These are phyloP conservation scores for Leishmania braziliensis DNA, from an alignment of 208 protist genomes.

Conservation along the genomic window DNA sequence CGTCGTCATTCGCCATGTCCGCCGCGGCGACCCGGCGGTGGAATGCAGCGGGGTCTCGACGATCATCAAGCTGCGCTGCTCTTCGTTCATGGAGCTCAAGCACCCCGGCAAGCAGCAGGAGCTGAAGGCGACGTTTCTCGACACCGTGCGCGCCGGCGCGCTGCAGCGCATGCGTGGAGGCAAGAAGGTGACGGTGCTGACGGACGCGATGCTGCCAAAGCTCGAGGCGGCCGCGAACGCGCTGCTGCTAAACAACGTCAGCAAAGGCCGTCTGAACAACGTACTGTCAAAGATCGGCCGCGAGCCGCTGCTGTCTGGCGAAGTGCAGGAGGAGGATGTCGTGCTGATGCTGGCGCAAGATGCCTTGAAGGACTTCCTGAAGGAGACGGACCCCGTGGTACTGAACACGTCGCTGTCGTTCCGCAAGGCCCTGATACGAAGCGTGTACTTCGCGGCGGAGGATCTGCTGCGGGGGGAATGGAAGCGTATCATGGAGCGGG, in stretches of 20 bases:
- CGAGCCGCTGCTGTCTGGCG: conserved; percentile 67
- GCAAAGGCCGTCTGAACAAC: conserved; percentile 81
- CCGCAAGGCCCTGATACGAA: conserved; percentile 75
- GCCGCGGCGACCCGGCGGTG: conserved; percentile 64
- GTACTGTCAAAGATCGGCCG: conserved; percentile 84
- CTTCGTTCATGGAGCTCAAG: conserved; percentile 89
- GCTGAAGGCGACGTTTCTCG: conserved; percentile 86
- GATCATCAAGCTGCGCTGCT: conserved; percentile 89
- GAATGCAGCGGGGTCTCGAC: conserved; percentile 79
- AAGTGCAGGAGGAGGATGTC: conserved; percentile 61
- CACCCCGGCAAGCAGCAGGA: conserved; percentile 92
- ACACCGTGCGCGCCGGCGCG: conserved; percentile 79
- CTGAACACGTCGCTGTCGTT: conserved; percentile 83
- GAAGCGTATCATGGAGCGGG: conserved; percentile 46
- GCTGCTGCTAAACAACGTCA: conserved; percentile 85
- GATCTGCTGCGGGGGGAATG: conserved; percentile 73
- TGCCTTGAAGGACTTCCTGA: conserved; percentile 90
- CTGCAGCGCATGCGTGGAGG: conserved; percentile 55
- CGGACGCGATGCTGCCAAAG: conserved; percentile 80
- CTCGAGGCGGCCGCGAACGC: conserved; percentile 82
- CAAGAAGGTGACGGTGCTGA: conserved; percentile 65
- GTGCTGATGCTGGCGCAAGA: conserved; percentile 83
- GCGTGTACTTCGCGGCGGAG: conserved; percentile 74
- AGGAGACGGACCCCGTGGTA: conserved; percentile 74
- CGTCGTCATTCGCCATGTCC: conserved; percentile 84